Evolutionary conservation across 78 protist genomes (phyloP).

Genomic region (Cavenderia fasciculata): DNA sequence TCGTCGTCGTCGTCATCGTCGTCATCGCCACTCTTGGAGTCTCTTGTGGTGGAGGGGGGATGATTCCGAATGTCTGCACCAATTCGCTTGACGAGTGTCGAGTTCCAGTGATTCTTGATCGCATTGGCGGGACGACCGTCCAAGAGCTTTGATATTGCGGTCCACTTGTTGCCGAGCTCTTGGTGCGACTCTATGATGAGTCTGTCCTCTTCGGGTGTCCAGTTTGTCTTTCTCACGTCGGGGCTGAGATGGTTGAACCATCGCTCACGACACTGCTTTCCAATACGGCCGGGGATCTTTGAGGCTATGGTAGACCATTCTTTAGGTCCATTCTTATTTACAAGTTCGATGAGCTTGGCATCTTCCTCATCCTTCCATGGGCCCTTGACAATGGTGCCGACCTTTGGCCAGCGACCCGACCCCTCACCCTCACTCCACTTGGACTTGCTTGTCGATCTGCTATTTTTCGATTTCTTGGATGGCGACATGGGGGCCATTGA

Average conservation of each 20-base stretch:
- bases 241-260: slow-evolving; percentile 94
- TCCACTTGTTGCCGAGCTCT: slow-evolving; percentile 91
- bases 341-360: slow-evolving; percentile 58
- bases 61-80: slow-evolving; percentile 26
- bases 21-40: not conserved
- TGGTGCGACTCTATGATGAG: slow-evolving; percentile 83
- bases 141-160: slow-evolving; percentile 85
- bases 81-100: slow-evolving; percentile 80
- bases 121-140: slow-evolving; percentile 95
- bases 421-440: slow-evolving; percentile 30
- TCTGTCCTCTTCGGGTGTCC: slow-evolving; percentile 92
- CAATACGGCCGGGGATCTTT: slow-evolving; percentile 76
- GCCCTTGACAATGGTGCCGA: slow-evolving; percentile 59
- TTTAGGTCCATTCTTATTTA: slow-evolving; percentile 65
- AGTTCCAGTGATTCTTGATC: slow-evolving; percentile 95
- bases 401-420: not conserved
- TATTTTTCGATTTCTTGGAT: slow-evolving; percentile 63
- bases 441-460: slow-evolving; percentile 24
- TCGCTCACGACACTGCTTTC: slow-evolving; percentile 84
- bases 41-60: not conserved
- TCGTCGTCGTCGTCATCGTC: slow-evolving; percentile 68
- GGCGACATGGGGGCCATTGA: slow-evolving; percentile 74
- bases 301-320: slow-evolving; percentile 82
- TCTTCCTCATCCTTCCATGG: slow-evolving; percentile 82
- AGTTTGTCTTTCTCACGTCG: slow-evolving; percentile 78